Conservation (phyloP, 139 green algal genomes). For the Chlamydomonas incerta region DNA sequence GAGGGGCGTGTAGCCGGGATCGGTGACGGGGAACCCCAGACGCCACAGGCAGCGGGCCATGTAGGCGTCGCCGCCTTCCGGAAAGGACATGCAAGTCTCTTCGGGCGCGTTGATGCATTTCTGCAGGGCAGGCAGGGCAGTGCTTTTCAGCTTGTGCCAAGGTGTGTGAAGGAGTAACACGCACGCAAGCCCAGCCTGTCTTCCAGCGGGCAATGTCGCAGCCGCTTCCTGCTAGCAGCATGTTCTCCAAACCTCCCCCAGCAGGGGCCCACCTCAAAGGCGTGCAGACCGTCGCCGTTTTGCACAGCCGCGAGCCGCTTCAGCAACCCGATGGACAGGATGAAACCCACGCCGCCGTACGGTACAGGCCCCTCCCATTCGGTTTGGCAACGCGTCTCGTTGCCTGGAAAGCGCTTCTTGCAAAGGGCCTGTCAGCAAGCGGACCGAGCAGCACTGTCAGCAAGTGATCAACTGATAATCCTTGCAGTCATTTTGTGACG, state of each 20-base stretch:
- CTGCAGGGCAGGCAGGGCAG: neutral
- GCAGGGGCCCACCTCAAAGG: constrained; percentile 16
- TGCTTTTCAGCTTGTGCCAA: no score
- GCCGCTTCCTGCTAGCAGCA: no score
- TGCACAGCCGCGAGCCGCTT: neutral
- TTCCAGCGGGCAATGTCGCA: no score
- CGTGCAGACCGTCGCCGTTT: neutral
- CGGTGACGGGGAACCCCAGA: constrained; percentile 36
- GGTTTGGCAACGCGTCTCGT: constrained; percentile 1
- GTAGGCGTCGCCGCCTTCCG: constrained; percentile 35
- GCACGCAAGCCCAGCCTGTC: no score
- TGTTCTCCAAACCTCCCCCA: no score
- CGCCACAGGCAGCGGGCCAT: constrained; percentile 34
- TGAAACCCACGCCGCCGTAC: constrained; percentile 34
- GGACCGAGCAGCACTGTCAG: no score
- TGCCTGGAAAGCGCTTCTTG: constrained; percentile 26
- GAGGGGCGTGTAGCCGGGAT: constrained; percentile 30
- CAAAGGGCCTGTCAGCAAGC: constrained; percentile 12
- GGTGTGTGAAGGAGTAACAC: no score
- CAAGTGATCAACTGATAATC: no score
- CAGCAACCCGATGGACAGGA: constrained; percentile 33
- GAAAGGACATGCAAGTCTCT: constrained; percentile 12
- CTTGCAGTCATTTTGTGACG: no score
- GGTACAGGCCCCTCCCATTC: constrained; percentile 40
- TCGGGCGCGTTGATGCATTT: neutral